Base-by-base conservation (phyloP, 176 grass and related monocot species). In the Pontederia paniculata region DNA sequence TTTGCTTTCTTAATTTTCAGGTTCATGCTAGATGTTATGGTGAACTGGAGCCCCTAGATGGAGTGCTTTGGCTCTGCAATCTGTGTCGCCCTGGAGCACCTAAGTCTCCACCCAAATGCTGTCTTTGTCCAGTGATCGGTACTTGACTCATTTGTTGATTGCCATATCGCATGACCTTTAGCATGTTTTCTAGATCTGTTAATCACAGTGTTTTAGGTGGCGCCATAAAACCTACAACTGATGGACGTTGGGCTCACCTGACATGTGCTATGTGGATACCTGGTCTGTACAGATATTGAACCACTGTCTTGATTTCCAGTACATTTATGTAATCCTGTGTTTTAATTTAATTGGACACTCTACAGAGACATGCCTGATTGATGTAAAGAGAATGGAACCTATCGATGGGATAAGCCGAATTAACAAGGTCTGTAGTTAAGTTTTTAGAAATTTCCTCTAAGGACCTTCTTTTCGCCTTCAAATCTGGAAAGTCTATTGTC, bases 21-120 rank as follows among this genome's bases (percentile, higher is more conserved):
- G 93, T 98, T 60, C 93, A 98, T 84, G 83, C 93, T 49, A 90
- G 83, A 78, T 98, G 93, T 65, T 98, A 98, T 77, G 93, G 93
- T 43, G 93, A 98, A 76, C 49, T 88, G 19, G 84, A 98, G 72
- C 83, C 83, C 52, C 74, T 82, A 60, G 73, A 98, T 31, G 93
- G 87, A 58, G 77, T 81, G 62, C 83, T 98, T 80, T 98, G 93
- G 93, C 72, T 98, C 31, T 98, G 93, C 77, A 98, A 98, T 62
- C 75, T 98, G 69, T 98, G 93, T 70, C 83, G 80, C 75, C 83
- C 93, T 72, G 83, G 87, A 61, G 93, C 83, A 72, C 86, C 93
- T 42, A 78, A 77, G 8, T 45, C 78, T 14, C 82, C 86, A 63
- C 93, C 93, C 55, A 73, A 78, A 84, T 98, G 93, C 66, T 98